Conservation (phyloP, 805 yeast species). For the Candida broadrunensis region DNA sequence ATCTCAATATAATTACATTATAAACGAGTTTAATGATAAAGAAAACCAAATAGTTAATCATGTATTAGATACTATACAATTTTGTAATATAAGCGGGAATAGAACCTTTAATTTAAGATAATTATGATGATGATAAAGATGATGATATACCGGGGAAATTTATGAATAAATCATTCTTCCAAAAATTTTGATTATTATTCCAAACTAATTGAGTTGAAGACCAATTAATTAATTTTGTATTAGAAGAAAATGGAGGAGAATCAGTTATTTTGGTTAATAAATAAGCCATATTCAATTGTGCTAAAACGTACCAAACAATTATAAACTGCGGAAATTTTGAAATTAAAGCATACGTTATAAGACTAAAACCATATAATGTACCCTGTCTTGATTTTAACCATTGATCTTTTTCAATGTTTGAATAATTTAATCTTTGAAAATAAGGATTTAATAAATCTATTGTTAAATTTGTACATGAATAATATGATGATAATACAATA, state of each 20-base stretch:
- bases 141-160: constrained; percentile 9
- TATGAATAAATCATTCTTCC: constrained; percentile 10
- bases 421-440: constrained; percentile 45
- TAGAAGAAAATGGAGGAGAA: constrained; percentile 33
- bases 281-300: constrained; percentile 53
- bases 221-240: constrained; percentile 26
- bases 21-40: constrained; percentile 2
- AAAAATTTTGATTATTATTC: constrained; percentile 11
- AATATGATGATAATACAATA: constrained; percentile 39
- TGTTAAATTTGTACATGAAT: constrained; percentile 45
- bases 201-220: constrained; percentile 29
- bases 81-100: constrained; percentile 37
- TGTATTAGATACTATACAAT: constrained; percentile 22
- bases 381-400: constrained; percentile 58
- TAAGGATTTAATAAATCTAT: constrained; percentile 50
- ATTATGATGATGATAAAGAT: constrained; percentile 18
- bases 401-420: constrained; percentile 36
- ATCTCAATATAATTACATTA: constrained; percentile 24
- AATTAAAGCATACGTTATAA: constrained; percentile 43
- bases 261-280: constrained; percentile 52
- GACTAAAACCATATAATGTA: constrained; percentile 53
- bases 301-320: constrained; percentile 48
- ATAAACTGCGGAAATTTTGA: constrained; percentile 43
- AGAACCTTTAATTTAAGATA: constrained; percentile 18
- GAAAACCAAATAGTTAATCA: constrained; percentile 9